Percentiles rank a stretch among this genome's conserved stretches.
phyloP scores from a whole-genome alignment of 495 filamentous ascomycete genomes.

The Halenospora varia region DNA sequence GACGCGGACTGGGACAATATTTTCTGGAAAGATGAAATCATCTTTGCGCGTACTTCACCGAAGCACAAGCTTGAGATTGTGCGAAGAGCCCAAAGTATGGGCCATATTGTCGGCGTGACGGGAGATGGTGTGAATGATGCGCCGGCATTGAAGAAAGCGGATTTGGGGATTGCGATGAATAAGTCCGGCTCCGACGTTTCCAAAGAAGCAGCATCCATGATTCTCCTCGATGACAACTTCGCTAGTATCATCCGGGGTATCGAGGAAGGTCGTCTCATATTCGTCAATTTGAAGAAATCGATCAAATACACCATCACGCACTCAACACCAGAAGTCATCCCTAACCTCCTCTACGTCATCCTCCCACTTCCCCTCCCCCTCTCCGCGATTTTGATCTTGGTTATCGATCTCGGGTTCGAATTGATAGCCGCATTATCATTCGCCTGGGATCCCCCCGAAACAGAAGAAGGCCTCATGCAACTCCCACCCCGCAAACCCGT shows the following conservation, averaged over 20 bases:
- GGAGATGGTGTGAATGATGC: conserved; percentile 89
- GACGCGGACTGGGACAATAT: conserved; percentile 39
- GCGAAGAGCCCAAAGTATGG: conserved; percentile 67
- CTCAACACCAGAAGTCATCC: conserved; percentile 34
- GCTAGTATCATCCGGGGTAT: conserved; percentile 74
- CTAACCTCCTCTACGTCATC: conserved; percentile 34
- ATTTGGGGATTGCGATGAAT: conserved; percentile 80
- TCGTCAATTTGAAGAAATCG: conserved; percentile 66
- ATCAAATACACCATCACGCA: conserved; percentile 25
- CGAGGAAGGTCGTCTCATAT: conserved; percentile 58
- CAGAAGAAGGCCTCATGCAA: conserved; percentile 27
- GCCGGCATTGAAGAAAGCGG: conserved; percentile 73
- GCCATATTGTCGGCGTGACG: conserved; percentile 90
- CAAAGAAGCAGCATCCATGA: conserved; percentile 81
- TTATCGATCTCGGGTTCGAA: conserved; percentile 36
- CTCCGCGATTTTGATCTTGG: conserved; percentile 31
- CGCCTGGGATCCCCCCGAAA: conserved; percentile 29
- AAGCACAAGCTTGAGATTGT: conserved; percentile 82
- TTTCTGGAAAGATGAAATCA: conserved; percentile 55
- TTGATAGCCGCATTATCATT: conserved; percentile 28
- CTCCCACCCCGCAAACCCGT: conserved; percentile 30
- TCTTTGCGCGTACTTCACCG: conserved; percentile 78
- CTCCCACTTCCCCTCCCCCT: conserved; percentile 35
- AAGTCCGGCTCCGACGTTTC: conserved; percentile 78
- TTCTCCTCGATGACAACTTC: conserved; percentile 76